Evolutionary conservation across 2,329 filamentous ascomycete genomes (phyloP).

Genomic region (Pseudopyricularia cyperi): DNA sequence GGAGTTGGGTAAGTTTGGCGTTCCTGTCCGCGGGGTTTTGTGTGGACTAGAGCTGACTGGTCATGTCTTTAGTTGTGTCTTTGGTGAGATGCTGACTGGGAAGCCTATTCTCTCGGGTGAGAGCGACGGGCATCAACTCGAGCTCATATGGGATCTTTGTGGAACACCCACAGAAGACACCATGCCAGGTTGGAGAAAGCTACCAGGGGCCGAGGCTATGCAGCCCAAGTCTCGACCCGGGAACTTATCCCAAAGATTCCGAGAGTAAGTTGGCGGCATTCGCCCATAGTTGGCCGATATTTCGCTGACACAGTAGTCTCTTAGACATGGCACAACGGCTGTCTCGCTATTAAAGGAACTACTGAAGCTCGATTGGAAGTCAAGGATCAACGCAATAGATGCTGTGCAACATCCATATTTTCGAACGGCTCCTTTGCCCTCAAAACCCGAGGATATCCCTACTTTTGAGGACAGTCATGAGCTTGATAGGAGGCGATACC

Average conservation of each 20-base stretch:
- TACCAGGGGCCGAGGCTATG: slow-evolving; percentile 71
- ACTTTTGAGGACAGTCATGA: slow-evolving; percentile 91
- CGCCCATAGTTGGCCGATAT: neutral
- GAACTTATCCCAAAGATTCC: slow-evolving; percentile 62
- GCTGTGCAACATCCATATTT: slow-evolving; percentile 91
- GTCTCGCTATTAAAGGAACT: slow-evolving; percentile 72
- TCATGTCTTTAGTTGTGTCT: slow-evolving; percentile 60
- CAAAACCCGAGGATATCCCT: slow-evolving; percentile 76
- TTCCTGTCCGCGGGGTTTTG: neutral
- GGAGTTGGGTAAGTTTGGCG: slow-evolving; percentile 64
- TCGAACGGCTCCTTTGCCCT: slow-evolving; percentile 61
- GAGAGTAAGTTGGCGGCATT: slow-evolving; percentile 35
- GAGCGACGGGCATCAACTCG: slow-evolving; percentile 78
- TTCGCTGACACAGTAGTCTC: slow-evolving; percentile 8
- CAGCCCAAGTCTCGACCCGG: slow-evolving; percentile 48
- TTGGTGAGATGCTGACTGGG: slow-evolving; percentile 91
- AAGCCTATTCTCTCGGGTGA: slow-evolving; percentile 88
- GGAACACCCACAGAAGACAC: slow-evolving; percentile 78
- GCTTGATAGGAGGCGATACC: slow-evolving; percentile 82
- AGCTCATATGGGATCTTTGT: slow-evolving; percentile 87
- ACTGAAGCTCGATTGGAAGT: slow-evolving; percentile 77
- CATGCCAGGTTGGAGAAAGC: slow-evolving; percentile 80
- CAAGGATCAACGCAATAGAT: slow-evolving; percentile 84
- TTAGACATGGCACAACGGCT: slow-evolving; percentile 53
- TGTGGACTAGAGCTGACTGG: slow-evolving; percentile 9